phyloP scores from a whole-genome alignment of 805 yeast species.

The Isabelozyma pseudorhagii region DNA sequence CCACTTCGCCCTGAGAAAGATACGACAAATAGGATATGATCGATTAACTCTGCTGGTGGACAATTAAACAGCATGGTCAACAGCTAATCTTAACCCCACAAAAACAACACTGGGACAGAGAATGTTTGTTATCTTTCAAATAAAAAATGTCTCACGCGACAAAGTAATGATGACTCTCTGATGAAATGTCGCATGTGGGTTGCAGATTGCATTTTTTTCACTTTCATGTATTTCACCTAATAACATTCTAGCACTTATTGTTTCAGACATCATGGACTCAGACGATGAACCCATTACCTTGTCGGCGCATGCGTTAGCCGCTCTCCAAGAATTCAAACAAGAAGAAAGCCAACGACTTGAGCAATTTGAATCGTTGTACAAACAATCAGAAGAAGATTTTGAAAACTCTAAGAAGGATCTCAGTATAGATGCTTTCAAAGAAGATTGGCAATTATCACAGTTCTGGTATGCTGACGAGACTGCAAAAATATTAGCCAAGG shows the following conservation, averaged over 20 bases:
- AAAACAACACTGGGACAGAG: background rate
- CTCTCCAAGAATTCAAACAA: slow-evolving; percentile 58
- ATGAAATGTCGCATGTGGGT: background rate
- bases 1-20: slow-evolving; percentile 35
- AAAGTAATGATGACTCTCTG: background rate
- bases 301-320: slow-evolving; percentile 50
- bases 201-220: background rate
- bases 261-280: slow-evolving; percentile 27
- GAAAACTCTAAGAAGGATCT: slow-evolving; percentile 26
- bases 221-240: background rate
- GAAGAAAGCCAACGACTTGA: slow-evolving; percentile 60
- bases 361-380: slow-evolving; percentile 52
- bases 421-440: slow-evolving; percentile 74
- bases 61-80: slow-evolving; percentile 14
- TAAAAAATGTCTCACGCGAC: background rate
- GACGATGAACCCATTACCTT: slow-evolving; percentile 44
- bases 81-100: background rate
- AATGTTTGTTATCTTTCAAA: background rate
- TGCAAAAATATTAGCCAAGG: slow-evolving; percentile 64
- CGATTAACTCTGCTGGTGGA: slow-evolving; percentile 24
- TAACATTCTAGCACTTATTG: background rate
- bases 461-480: slow-evolving; percentile 85
- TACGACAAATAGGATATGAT: slow-evolving; percentile 18
- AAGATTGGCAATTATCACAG: slow-evolving; percentile 93
- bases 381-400: slow-evolving; percentile 56